Base-by-base conservation (phyloP, 805 yeast species). In the Danielia oregonensis region DNA sequence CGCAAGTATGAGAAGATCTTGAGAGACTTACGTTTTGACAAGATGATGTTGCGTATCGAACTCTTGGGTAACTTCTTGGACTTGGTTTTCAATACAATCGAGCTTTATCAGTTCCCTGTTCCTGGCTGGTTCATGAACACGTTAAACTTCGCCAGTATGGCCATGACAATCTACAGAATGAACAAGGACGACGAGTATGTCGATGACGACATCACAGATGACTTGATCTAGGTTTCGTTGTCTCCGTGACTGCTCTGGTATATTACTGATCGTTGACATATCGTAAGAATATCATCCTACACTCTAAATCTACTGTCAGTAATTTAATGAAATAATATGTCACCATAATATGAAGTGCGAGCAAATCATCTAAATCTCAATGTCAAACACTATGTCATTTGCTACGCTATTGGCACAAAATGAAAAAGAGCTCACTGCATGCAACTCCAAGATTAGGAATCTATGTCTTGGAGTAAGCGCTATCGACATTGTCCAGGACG, bases 81-180 rank as follows among this genome's bases (percentile, higher is more conserved):
- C 41, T 52, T 67, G 43, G 41, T 54, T 6, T 67, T 67, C 45
- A 67, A 67, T 36, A 38, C 59, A 29, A 64, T 67, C 33, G 73
- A 67, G 42, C 48, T 61, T 12, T 60, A 59, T 30, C 57, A 57
- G 3, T 26, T 63, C 18, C 49, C 50, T 2, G 61, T 67, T 6
- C 71, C 72, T 3, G 62, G 58, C 24, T 65, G 71, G 70, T 49
- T 65, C 31, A 64, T 67, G 71, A 58, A 54, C 38, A 37, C 49
- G 7, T 57, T 67, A 50, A 67, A 65, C 40, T 49, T 60, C 33
- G 59, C 69, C 13, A 63, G 70, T 41, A 67, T 67, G 72, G 55
- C 52, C 35, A 67, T 67, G 73, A 63, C 72, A n/a, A 49, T 67
- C 29, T 67, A 67, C 58, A 63, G 73, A 54, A 67, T 67, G 73